Evolutionary conservation across 2,329 filamentous ascomycete species (phyloP), one percentile per base, ranked within the genome.

Genomic region (Penicillium capsulatum): DNA sequence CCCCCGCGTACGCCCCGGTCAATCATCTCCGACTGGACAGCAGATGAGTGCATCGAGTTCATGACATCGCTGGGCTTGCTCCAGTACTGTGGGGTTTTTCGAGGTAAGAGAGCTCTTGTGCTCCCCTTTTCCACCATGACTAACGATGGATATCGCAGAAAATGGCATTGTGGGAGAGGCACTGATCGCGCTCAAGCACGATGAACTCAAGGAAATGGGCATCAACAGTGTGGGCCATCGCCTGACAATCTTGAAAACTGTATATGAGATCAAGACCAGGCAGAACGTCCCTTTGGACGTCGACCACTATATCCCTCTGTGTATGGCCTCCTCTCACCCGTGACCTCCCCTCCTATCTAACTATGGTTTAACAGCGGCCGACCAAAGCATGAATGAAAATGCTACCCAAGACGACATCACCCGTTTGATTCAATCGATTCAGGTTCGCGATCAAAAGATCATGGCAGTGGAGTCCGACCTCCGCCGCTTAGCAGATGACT

Each of bases 111-210:
- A 19, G 24, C 15, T n/a, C 19, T 36, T 28, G 13, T 19, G 29
- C 9, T n/a, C 8, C n/a, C 16, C 4, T 15, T 10, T 6, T 5
- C 9, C 8, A 6, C 7, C 11, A 17, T 6, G 44, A 9, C 33
- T 44, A n/a, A 38, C 34, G 26, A 30, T 10, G 14, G 15, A 30
- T n/a, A 7, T n/a, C 7, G 7, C 63, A 92, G 92, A 96, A 59
- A 94, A 98, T 61, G 89, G 88, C 49, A 94, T 98, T 54, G 84
- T 90, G 26, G 92, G 92, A 50, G 89, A 97, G 63, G 91, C 87
- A 36, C 73, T 98, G 47, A 80, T 95, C 41, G 87, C 87, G 28
- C 71, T 98, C 48, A 84, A 86, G 48, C 92, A 97, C 62, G 86
- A 94, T 41, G 91, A 97, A 62, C 73, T 98, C 55, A 95, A 94